These are phyloP conservation scores for Boletellus ananas DNA, from an alignment of 768 basidiomycete genomes.

Conservation along the genomic window DNA sequence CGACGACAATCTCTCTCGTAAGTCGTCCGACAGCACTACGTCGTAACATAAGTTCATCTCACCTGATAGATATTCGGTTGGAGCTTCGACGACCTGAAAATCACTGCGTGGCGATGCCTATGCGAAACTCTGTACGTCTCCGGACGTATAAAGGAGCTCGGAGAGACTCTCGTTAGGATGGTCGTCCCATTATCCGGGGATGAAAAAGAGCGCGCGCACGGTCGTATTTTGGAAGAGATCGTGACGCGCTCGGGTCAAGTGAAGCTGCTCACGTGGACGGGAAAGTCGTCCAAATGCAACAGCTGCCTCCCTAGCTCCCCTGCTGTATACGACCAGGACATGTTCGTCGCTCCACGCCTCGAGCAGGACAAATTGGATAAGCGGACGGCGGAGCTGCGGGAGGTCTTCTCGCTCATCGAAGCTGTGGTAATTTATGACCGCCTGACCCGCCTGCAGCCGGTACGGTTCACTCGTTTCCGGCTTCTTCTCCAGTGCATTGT, in stretches of 20 bases:
- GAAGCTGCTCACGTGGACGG: background rate
- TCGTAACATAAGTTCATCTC: background rate
- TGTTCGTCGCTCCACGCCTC: background rate
- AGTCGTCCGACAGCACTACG: background rate
- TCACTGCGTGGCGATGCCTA: background rate
- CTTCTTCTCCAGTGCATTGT: conserved; percentile 2
- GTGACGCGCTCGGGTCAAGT: background rate
- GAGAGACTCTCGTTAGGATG: background rate
- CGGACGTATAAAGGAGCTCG: background rate
- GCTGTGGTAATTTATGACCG: background rate
- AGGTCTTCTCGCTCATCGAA: background rate
- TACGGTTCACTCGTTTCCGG: background rate
- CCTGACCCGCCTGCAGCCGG: background rate
- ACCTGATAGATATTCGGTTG: background rate
- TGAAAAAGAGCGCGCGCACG: background rate
- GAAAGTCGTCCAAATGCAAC: background rate
- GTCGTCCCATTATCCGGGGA: background rate
- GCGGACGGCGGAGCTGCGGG: background rate
- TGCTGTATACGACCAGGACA: background rate
- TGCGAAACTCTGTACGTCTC: background rate
- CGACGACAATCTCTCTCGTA: background rate
- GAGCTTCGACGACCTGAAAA: background rate
- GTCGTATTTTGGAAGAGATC: background rate
- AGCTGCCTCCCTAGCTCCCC: conserved; percentile 3
- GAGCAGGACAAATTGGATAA: background rate